phyloP scores from a whole-genome alignment of 345 rosid genomes.

The Aurinia saxatilis region DNA sequence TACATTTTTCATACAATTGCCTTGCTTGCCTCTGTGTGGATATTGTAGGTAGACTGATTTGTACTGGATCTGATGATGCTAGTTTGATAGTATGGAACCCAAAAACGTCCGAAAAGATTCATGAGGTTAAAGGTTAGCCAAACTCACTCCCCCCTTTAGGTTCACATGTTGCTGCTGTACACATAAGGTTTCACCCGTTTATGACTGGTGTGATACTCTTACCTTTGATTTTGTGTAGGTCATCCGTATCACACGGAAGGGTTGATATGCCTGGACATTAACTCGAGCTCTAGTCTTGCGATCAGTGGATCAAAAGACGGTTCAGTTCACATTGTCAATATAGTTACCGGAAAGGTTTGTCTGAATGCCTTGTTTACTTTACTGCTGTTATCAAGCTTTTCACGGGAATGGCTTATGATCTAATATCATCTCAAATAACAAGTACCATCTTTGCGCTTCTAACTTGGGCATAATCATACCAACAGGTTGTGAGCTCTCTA shows the following conservation, averaged over 20 bases:
- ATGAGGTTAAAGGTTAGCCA: conserved; percentile 58
- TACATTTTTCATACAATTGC: neutral
- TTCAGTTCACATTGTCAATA: conserved; percentile 73
- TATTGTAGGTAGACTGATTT: conserved; percentile 67
- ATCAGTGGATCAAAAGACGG: conserved; percentile 78
- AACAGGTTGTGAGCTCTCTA: conserved; percentile 78
- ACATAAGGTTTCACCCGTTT: neutral
- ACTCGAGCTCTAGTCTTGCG: conserved; percentile 68
- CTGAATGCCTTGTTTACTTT: neutral
- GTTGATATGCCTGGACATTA: conserved; percentile 68
- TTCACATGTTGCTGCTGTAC: neutral
- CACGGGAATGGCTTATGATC: neutral
- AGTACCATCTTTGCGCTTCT: neutral
- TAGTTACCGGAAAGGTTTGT: conserved; percentile 71
- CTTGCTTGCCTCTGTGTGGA: neutral
- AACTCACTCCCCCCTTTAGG: neutral
- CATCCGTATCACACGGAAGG: conserved; percentile 85
- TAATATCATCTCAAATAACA: neutral
- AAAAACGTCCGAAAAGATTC: conserved; percentile 61
- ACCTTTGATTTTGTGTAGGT: conserved; percentile 36
- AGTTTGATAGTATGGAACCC: conserved; percentile 91
- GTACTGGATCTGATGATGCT: conserved; percentile 92
- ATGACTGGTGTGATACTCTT: neutral
- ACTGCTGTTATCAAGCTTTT: neutral
- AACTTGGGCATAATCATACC: neutral